phyloP scores from a whole-genome alignment of 192 early-diverging fungal genomes.

The Coemansia sp. region DNA sequence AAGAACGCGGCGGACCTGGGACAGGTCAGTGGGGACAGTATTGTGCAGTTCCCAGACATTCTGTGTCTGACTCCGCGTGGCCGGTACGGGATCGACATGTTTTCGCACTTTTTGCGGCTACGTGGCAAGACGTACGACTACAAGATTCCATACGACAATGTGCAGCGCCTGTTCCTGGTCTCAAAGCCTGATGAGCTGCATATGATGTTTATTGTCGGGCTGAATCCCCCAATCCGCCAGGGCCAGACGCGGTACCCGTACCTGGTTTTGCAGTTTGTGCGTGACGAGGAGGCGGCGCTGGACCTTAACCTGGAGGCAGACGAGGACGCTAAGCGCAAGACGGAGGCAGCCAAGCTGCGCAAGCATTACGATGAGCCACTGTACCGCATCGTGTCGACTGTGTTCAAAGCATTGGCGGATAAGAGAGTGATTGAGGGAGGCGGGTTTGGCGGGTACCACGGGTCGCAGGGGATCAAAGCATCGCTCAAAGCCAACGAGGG shows the following conservation, averaged over 20 bases:
- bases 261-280: constrained; percentile 93
- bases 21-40: constrained; percentile 80
- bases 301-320: constrained; percentile 82
- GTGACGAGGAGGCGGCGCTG: constrained; percentile 85
- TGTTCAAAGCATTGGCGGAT: constrained; percentile 80
- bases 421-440: constrained; percentile 72
- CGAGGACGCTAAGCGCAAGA: constrained; percentile 61
- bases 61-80: constrained; percentile 91
- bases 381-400: constrained; percentile 79
- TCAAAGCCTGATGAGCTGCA: constrained; percentile 93
- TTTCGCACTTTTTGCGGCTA: constrained; percentile 83
- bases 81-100: constrained; percentile 94
- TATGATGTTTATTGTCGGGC: constrained; percentile 88
- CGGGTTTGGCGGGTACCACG: constrained; percentile 67
- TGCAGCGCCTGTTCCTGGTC: constrained; percentile 82
- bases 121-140: constrained; percentile 98
- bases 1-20: constrained; percentile 87
- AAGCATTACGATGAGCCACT: constrained; percentile 82
- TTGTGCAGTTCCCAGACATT: constrained; percentile 85
- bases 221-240: constrained; percentile 94
- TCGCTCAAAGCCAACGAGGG: constrained; percentile 97
- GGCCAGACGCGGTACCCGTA: constrained; percentile 95
- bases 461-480: constrained; percentile 81
- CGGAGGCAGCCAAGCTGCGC: constrained; percentile 63
- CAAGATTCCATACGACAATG: constrained; percentile 84